These are phyloP conservation scores for Xerocomellus dryophilus DNA, from an alignment of 768 basidiomycete genomes.

Conservation along the genomic window DNA sequence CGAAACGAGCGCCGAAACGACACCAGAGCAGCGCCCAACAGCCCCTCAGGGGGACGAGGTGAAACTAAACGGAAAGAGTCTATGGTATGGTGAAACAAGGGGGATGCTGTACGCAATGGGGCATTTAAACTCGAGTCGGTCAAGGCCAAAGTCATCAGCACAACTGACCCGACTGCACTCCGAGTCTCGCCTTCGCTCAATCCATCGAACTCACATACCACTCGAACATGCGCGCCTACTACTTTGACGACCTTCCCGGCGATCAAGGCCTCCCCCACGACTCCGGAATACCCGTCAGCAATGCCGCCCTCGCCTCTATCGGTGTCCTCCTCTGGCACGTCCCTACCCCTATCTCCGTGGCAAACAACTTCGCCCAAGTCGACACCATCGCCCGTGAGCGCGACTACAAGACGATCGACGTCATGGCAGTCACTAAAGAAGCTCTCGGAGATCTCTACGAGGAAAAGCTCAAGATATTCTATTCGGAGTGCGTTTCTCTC, in stretches of 20 bases:
- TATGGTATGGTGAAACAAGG: no score
- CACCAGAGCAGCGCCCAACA: no score
- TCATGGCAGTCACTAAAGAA: conserved; percentile 71
- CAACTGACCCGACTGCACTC: no score
- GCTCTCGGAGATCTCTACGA: conserved; percentile 84
- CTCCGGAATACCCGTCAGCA: conserved; percentile 52
- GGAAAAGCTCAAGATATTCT: conserved; percentile 76
- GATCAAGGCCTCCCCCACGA: conserved; percentile 84
- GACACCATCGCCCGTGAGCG: conserved; percentile 63
- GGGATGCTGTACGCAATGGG: no score
- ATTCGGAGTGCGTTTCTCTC: conserved; percentile 56
- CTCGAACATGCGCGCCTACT: conserved; percentile 79
- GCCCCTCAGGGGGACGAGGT: no score
- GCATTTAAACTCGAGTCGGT: no score
- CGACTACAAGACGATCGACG: conserved; percentile 81
- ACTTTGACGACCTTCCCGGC: conserved; percentile 65
- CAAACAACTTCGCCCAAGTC: conserved; percentile 45
- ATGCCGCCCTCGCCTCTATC: conserved; percentile 48
- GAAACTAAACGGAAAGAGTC: no score
- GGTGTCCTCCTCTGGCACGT: conserved; percentile 68
- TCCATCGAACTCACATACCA: no score
- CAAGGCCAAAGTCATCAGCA: no score
- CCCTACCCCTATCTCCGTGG: conserved; percentile 45
- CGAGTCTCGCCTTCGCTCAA: no score
- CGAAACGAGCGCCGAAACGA: no score